Evolutionary conservation across 1,284 basidiomycete genomes (phyloP), one percentile per base, ranked within the genome.

Genomic region (Pseudozyma thailandica): DNA sequence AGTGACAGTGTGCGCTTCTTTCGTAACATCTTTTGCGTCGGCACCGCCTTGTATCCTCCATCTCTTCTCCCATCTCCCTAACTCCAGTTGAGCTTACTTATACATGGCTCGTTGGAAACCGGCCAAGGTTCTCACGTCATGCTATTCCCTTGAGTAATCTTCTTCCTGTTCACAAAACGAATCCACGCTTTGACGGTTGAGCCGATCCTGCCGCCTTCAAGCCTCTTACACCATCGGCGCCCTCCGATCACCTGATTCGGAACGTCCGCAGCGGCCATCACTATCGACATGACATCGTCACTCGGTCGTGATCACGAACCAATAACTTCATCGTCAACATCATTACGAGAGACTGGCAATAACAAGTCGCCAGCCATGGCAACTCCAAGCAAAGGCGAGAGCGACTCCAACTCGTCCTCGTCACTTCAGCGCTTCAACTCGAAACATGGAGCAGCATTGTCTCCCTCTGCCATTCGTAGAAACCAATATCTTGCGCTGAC

Each of bases 401-500:
- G 6, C 21, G 50, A 23, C 10, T 56, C 49, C n/a, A 18, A 49
- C 1, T 37, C 33, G 0, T 21, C 44, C 10, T 44, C 49, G 13
- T 56, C 60, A 8, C 54, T 57, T 2, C 31, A 52, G 5, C 49
- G 21, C 26, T 27, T 42, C 31, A 39, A 41, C n/a, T 52, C 60
- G 6, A 31, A 15, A 12, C 39, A 44, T 20, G 41, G 44, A 9
- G 20, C 49, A 28, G 23, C 18, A 9, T 45, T 68, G 4, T 56
- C 57, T 6, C 30, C 57, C 15, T 56, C 46, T n/a, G 45, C 52
- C n/a, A 68, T 68, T 33, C 48, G 35, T 30, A 42, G 57, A 30
- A 68, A 61, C 20, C 64, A 68, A 26, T 68, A 56, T 25, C 21
- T 49, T 15, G 64, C 64, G 2, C 52, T 68, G 23, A 56, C 57